These are phyloP conservation scores for Hibiscus mutabilis DNA, from an alignment of 345 rosid species.

Conservation along the genomic window DNA sequence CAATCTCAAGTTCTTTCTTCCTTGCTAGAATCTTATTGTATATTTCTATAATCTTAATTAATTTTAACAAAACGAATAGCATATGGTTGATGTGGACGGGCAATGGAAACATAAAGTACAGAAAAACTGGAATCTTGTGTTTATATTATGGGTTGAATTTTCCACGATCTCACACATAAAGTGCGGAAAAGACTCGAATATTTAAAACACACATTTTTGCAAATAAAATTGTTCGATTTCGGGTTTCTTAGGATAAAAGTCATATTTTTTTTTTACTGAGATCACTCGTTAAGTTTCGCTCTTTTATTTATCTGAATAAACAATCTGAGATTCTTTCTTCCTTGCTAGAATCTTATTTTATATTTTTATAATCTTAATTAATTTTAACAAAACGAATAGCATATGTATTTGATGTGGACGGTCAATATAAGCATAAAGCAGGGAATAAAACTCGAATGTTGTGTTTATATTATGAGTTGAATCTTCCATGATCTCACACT, in stretches of 20 bases:
- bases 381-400: not conserved
- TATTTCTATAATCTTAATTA: not conserved
- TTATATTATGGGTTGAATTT: not conserved
- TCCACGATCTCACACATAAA: not conserved
- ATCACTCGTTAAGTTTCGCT: not conserved
- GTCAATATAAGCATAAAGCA: not conserved
- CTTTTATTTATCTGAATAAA: not conserved
- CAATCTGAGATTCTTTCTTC: not conserved
- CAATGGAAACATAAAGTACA: not conserved
- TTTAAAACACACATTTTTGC: no score
- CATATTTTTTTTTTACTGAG: no score
- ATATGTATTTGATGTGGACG: not conserved
- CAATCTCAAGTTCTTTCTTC: not conserved
- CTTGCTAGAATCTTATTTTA: not conserved
- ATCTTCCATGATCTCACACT: not conserved
- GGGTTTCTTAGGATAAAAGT: no score
- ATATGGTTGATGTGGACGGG: not conserved
- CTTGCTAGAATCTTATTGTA: not conserved
- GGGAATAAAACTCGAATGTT: not conserved
- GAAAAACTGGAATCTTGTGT: not conserved
- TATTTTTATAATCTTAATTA: not conserved
- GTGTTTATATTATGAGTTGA: not conserved
- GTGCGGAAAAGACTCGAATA: not conserved
- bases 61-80: not conserved
- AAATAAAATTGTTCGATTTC: no score